These are phyloP conservation scores for Eucalyptus globulus DNA, from an alignment of 345 rosid genomes.

Conservation along the genomic window DNA sequence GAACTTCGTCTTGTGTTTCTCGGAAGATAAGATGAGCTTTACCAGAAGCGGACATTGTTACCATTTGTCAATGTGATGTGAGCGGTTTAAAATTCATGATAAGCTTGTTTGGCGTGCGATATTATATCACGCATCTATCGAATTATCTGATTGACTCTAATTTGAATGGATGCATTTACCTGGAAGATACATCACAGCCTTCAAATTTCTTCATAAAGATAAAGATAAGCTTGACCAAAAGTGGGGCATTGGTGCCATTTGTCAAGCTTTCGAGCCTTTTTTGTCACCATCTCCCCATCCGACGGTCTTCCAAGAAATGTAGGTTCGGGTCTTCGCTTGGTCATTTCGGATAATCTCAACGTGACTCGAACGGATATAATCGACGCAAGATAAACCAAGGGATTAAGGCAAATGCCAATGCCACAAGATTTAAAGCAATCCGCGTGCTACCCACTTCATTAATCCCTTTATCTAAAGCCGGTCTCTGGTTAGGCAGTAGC, in stretches of 20 bases:
- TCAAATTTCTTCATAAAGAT: neutral
- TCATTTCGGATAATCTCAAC: neutral
- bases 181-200: neutral
- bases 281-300: neutral
- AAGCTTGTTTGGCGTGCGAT: no score
- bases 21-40: rapidly evolving
- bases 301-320: neutral
- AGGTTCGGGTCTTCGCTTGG: neutral
- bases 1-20: rapidly evolving
- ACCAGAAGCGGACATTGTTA: neutral
- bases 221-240: neutral
- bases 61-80: neutral
- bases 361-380: neutral
- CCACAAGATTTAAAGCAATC: neutral
- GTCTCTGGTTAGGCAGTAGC: neutral
- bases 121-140: rapidly evolving
- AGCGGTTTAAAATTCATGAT: no score
- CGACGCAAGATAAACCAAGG: neutral
- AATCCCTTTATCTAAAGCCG: neutral
- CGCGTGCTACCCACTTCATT: neutral
- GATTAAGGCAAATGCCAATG: neutral
- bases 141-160: no score
- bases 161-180: neutral
- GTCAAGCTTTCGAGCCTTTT: neutral
- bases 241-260: neutral